These are phyloP conservation scores for Phaeotremella skinneri DNA, from an alignment of 768 basidiomycete genomes.

Conservation along the genomic window DNA sequence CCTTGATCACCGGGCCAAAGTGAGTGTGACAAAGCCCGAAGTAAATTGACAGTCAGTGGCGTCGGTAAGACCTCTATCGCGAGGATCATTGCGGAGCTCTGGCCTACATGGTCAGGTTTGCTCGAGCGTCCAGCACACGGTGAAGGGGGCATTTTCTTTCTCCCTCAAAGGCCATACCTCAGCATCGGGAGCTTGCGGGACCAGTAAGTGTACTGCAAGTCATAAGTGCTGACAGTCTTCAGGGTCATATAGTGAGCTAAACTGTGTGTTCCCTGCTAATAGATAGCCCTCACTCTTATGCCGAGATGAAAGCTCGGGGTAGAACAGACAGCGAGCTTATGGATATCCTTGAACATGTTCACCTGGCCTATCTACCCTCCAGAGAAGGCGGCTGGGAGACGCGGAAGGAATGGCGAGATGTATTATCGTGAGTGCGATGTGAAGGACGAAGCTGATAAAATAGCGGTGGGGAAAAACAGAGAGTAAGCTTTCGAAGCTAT, in stretches of 20 bases:
- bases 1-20: constrained; percentile 84
- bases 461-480: constrained; percentile 94
- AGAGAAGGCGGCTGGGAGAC: constrained; percentile 87
- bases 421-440: constrained; percentile 55
- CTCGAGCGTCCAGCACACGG: constrained; percentile 59
- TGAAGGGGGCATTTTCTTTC: constrained; percentile 62
- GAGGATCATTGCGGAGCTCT: constrained; percentile 81
- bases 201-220: constrained; percentile 57
- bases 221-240: constrained; percentile 9
- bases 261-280: constrained; percentile 8
- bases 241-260: constrained; percentile 67
- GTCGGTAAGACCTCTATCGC: constrained; percentile 89
- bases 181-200: constrained; percentile 80
- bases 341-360: constrained; percentile 74
- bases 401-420: constrained; percentile 93
- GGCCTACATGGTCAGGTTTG: constrained; percentile 60
- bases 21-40: constrained; percentile 20
- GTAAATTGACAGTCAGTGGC: constrained; percentile 59
- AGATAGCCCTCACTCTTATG: constrained; percentile 68
- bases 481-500: constrained; percentile 56
- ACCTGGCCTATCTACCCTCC: constrained; percentile 76
- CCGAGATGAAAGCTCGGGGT: constrained; percentile 64
- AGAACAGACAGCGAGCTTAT: constrained; percentile 68
- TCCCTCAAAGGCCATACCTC: constrained; percentile 93
- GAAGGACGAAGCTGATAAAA: constrained; percentile 1